Evolutionary conservation across 1,284 basidiomycete genomes (phyloP), one percentile per base, ranked within the genome.

Genomic region (Lignosus rhinocerotis): DNA sequence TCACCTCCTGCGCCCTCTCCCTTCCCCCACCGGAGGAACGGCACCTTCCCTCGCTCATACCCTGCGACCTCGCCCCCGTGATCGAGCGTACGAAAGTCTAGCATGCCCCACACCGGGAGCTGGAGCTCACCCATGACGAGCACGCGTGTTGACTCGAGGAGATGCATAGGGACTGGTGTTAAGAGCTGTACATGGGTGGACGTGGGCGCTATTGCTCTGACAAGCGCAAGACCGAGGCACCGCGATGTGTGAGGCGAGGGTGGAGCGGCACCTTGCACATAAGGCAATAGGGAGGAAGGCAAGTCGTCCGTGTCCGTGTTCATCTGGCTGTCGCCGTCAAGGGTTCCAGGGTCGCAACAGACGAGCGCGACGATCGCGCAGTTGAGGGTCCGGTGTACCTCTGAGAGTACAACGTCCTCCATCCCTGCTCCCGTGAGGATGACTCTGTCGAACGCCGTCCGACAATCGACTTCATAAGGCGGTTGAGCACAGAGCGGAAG

Each of bases 121-220:
- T 96, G 93, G 64, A 97, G 77, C 66, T 92, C 91, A 5, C 95
- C 95, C 69, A 92, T 93, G 38, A 95, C 84, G 1, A 96, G 70
- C 14, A 84, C 77, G 0, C 79, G 78, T 1, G 71, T 71, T 38
- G 60, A 61, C 6, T 41, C 55, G 32, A 94, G 76, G 1, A 79
- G 38, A 0, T 66, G 46, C 0, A 79, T 71, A 0, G 86, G 83
- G 0, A 93, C 62, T 0, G 94, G 92, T 0, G 93, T 93, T 33
- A 96, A 74, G 14, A 96, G 65, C 43, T 96, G 93, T 34, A 93
- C 69, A 47, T 71, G 69, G 16, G 61, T 58, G 33, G 47, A 31
- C 3, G 66, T 8, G 66, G 68, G 57, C 60, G 77, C 79, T 5
- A 88, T 72, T 0, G 82, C 85, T 6, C 94, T 86, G 21, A 96